Percentiles rank a stretch among this genome's conserved stretches.
phyloP scores from a whole-genome alignment of 345 rosid species.

The Citrus cavaleriei region DNA sequence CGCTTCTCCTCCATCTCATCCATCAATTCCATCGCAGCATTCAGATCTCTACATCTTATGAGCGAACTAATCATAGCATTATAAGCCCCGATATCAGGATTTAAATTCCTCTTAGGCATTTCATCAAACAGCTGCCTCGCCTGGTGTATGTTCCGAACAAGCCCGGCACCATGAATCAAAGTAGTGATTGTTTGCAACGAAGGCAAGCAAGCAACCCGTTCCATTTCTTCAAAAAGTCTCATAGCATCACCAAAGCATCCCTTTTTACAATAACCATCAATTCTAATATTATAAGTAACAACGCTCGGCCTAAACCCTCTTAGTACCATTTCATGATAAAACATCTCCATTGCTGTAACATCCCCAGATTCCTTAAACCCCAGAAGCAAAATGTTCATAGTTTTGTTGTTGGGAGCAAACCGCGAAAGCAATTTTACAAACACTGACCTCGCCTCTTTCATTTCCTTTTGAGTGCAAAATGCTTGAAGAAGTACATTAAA shows the following conservation, averaged over 20 bases:
- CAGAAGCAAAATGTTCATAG: constrained; percentile 71
- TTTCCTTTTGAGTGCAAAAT: constrained; percentile 58
- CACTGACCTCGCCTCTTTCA: constrained; percentile 77
- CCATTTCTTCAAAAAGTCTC: constrained; percentile 79
- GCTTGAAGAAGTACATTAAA: constrained; percentile 80
- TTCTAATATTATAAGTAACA: constrained; percentile 56
- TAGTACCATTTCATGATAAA: constrained; percentile 72
- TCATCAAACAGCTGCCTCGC: constrained; percentile 75
- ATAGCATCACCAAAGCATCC: constrained; percentile 65
- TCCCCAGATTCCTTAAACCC: constrained; percentile 86
- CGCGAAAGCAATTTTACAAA: constrained; percentile 54
- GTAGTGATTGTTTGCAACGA: constrained; percentile 70
- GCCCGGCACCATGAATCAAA: constrained; percentile 78
- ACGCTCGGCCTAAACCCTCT: constrained; percentile 64
- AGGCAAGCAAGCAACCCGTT: constrained; percentile 30
- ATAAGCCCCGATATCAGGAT: constrained; percentile 60
- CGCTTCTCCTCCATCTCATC: constrained; percentile 67
- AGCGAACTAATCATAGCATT: constrained; percentile 72
- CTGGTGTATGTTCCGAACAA: constrained; percentile 45
- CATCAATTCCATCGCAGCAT: constrained; percentile 56
- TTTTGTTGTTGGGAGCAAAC: constrained; percentile 62
- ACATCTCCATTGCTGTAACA: constrained; percentile 69
- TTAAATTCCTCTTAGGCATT: constrained; percentile 45
- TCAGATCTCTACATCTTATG: constrained; percentile 43
- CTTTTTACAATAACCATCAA: constrained; percentile 85